Evolutionary conservation across 805 yeast genomes (phyloP).

Genomic region (Geotrichum ghanense): DNA sequence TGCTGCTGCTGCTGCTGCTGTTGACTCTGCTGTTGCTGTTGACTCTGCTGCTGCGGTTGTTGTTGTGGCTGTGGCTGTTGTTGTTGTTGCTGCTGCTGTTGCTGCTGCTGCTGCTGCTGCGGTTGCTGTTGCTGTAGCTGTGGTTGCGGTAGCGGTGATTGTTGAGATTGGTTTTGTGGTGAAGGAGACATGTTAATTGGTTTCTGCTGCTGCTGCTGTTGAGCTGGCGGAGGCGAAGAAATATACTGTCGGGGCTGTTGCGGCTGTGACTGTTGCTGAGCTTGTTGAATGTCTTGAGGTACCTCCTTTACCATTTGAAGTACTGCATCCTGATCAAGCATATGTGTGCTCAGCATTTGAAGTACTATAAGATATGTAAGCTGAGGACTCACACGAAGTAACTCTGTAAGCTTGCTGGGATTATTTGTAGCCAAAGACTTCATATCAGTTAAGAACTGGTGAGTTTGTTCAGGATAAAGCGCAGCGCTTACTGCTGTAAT

Average conservation of each 20-base stretch:
- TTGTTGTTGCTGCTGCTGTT: conserved; percentile 5
- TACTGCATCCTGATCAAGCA: conserved; percentile 22
- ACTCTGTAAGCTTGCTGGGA: conserved; percentile 45
- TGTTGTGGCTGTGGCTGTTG: conserved; percentile 4
- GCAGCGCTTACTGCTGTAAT: conserved; percentile 36
- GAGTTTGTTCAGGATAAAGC: conserved; percentile 32
- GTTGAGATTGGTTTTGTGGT: conserved; percentile 2
- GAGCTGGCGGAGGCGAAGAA: background rate
- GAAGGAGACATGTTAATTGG: conserved; percentile 6
- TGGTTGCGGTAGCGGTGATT: background rate
- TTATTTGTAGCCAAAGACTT: conserved; percentile 45
- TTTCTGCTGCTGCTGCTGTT: background rate
- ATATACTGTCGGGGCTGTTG: background rate
- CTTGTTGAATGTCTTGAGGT: conserved; percentile 10
- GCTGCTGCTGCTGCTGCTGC: conserved; percentile 6
- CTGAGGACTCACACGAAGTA: conserved; percentile 68
- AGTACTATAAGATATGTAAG: conserved; percentile 76
- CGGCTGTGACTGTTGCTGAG: conserved; percentile 5
- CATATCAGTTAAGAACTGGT: conserved; percentile 43
- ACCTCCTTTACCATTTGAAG: conserved; percentile 17
- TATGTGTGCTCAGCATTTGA: conserved; percentile 36
- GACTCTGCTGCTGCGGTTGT: background rate
- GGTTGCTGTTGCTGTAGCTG: conserved; percentile 1
- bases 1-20: conserved; percentile 16
- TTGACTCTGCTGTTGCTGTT: conserved; percentile 7